Evolutionary conservation across 208 protist species (phyloP), one percentile per base, ranked within the genome.

Genomic region (Trypanosoma congolense): DNA sequence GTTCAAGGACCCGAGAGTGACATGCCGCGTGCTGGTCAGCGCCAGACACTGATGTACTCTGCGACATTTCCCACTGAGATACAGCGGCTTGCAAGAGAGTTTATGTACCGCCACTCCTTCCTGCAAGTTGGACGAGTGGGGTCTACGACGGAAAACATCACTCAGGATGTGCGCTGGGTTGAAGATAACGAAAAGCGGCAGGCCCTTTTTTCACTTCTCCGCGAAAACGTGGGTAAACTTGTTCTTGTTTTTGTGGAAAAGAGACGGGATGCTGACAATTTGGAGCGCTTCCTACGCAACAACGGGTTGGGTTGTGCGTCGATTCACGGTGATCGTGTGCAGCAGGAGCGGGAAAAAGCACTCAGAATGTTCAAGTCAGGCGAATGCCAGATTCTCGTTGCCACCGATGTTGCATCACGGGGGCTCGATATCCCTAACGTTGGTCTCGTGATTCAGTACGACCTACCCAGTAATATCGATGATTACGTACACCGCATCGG

Each of bases 401-500:
- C 97, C 16, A 99, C 98, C 22, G 98, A 99, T 69, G 97, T 99
- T 12, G 97, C 97, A 14, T 94, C 94, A 14, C 90, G 98, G 48
- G 98, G 97, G 8, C 77, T 99, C 8, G 98, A 99, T 62, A 98
- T 99, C 58, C 94, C 96, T 12, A 92, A 98, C 49, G 97, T 99
- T 19, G 45, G 71, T n/a, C 65, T 98, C 41, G 97, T 99, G 35
- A 92, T 99, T 14, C 98, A 99, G 74, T 99, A 98, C 74, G 96
- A 98, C 74, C 70, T 99, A 49, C 97, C 98, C 16, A 90, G 77
- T 50, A 96, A 97, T 85, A 98, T 99, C 62, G 97, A 99, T 52
- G 96, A 99, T 69, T 99, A 99, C 78, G 95, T 99, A 8, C 98
- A 99, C 80, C 87, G 98, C 54, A 99, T 99, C 68, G 98, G 99